These are phyloP conservation scores for Mycena filopes DNA, from an alignment of 768 basidiomycete genomes.

Conservation along the genomic window DNA sequence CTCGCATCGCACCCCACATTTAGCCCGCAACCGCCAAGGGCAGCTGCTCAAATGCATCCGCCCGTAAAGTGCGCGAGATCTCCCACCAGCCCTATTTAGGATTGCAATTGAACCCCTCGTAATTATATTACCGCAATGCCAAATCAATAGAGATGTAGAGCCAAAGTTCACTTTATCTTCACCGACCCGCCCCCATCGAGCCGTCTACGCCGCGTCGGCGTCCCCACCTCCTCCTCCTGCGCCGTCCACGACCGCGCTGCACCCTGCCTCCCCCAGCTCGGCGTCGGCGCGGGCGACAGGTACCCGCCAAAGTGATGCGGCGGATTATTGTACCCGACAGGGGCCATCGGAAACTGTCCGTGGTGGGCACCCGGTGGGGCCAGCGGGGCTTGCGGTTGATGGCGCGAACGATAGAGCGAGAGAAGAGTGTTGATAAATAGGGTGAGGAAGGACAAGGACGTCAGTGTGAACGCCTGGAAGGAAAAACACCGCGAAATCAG, in stretches of 20 bases:
- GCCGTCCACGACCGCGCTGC: constrained; percentile 40
- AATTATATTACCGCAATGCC: not conserved
- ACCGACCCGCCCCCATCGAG: constrained; percentile 64
- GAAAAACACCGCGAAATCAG: constrained; percentile 24
- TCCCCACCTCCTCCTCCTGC: constrained; percentile 58
- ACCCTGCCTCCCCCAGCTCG: constrained; percentile 54
- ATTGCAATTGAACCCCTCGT: not conserved
- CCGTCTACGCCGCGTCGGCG: constrained; percentile 62
- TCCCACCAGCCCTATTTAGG: not conserved
- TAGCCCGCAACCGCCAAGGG: constrained; percentile 13
- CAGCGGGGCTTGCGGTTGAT: constrained; percentile 51
- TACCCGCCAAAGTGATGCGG: constrained; percentile 58
- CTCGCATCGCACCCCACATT: constrained; percentile 22
- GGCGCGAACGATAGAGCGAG: constrained; percentile 78
- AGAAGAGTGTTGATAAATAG: constrained; percentile 85
- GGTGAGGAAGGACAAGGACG: constrained; percentile 80
- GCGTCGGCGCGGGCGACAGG: constrained; percentile 61
- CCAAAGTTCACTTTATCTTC: constrained; percentile 59
- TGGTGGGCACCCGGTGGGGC: constrained; percentile 20
- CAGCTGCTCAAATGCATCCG: constrained; percentile 16
- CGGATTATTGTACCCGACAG: constrained; percentile 48
- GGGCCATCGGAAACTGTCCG: constrained; percentile 41
- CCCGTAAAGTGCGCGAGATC: constrained; percentile 19
- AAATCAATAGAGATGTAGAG: constrained; percentile 10
- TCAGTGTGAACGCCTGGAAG: constrained; percentile 74